These are phyloP conservation scores for Colletotrichum caudatum DNA, from an alignment of 2,329 filamentous ascomycete species.

Conservation along the genomic window DNA sequence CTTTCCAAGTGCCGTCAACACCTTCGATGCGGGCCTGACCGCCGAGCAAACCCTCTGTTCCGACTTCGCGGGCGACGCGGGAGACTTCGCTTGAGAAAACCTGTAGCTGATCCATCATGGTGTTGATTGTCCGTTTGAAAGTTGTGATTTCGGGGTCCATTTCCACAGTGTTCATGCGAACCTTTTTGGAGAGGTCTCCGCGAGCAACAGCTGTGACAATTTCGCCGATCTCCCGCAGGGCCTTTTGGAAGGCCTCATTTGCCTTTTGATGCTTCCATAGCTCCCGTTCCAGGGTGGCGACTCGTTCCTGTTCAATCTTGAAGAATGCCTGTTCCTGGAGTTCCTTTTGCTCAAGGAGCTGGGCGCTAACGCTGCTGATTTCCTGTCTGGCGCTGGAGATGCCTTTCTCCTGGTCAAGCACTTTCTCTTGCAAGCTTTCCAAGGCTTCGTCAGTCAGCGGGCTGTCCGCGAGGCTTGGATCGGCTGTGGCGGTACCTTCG, in stretches of 20 bases:
- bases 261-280: constrained; percentile 97
- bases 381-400: constrained; percentile 89
- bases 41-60: constrained; percentile 92
- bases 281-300: constrained; percentile 90
- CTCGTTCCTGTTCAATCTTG: constrained; percentile 86
- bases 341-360: constrained; percentile 86
- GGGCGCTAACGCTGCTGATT: constrained; percentile 85
- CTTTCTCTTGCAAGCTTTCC: constrained; percentile 86
- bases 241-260: constrained; percentile 98
- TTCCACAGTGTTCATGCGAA: constrained; percentile 93
- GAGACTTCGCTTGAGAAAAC: constrained; percentile 98
- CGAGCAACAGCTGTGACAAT: constrained; percentile 97
- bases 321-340: constrained; percentile 86
- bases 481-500: constrained; percentile 43
- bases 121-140: constrained; percentile 98
- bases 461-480: constrained; percentile 45
- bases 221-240: constrained; percentile 93
- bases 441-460: constrained; percentile 76
- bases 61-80: constrained; percentile 92
- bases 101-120: constrained; percentile 98
- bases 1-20: constrained; percentile 97
- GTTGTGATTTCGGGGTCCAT: constrained; percentile 98
- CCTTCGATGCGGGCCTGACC: constrained; percentile 94
- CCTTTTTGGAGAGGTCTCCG: constrained; percentile 96
- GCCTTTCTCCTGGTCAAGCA: constrained; percentile 93